Evolutionary conservation across 2,329 filamentous ascomycete species (phyloP).

Genomic region (Ciborinia camelliae): DNA sequence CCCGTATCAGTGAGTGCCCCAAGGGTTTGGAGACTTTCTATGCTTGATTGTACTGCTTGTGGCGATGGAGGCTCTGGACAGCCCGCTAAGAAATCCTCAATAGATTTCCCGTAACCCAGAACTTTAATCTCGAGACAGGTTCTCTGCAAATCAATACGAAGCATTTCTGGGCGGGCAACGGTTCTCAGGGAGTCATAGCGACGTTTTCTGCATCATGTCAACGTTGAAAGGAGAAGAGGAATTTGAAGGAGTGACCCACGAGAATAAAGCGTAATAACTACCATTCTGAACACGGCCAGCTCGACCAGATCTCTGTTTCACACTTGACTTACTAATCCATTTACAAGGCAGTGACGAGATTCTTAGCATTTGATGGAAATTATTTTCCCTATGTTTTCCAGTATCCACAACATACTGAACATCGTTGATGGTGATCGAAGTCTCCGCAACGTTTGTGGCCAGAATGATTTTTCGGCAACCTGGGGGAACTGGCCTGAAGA

Average conservation of each 20-base stretch:
- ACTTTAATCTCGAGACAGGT: constrained; percentile 89
- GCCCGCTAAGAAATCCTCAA: constrained; percentile 73
- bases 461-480: constrained; percentile 89
- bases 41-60: constrained; percentile 76
- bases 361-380: constrained; percentile 81
- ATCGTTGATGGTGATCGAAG: constrained; percentile 95
- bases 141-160: constrained; percentile 85
- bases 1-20: constrained; percentile 79
- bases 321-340: constrained; percentile 88
- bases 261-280: constrained; percentile 87
- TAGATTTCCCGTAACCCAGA: constrained; percentile 79
- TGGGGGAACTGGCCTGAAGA: constrained; percentile 69
- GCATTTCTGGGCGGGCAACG: constrained; percentile 81
- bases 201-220: constrained; percentile 42
- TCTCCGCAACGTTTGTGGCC: constrained; percentile 94
- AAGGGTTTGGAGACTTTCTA: constrained; percentile 75
- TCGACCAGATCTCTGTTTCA: constrained; percentile 87
- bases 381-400: constrained; percentile 89
- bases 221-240: background rate
- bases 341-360: constrained; percentile 88
- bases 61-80: constrained; percentile 83
- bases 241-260: constrained; percentile 52
- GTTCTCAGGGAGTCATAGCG: constrained; percentile 76
- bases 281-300: constrained; percentile 88
- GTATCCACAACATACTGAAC: constrained; percentile 93